Conservation (phyloP, 75 land plant genomes). For the Selaginella moellendorffii region DNA sequence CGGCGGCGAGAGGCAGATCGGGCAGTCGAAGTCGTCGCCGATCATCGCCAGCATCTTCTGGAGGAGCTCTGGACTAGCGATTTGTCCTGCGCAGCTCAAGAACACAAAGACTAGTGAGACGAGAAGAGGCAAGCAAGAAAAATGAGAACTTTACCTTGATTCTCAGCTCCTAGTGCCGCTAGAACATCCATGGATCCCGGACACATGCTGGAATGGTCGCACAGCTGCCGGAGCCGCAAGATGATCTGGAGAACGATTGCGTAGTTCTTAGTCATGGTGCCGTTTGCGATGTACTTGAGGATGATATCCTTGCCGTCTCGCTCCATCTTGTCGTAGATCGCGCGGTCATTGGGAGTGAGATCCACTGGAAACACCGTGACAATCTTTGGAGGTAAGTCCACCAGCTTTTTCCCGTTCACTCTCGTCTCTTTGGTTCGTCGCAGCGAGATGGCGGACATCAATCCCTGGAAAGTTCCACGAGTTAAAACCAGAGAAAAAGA, state of each 20-base stretch:
- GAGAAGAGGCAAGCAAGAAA: background rate
- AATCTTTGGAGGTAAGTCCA: constrained; percentile 61
- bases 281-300: constrained; percentile 28
- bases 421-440: constrained; percentile 63
- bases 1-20: constrained; percentile 84
- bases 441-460: constrained; percentile 63
- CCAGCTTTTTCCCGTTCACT: constrained; percentile 28
- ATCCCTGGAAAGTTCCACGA: constrained; percentile 38
- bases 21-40: constrained; percentile 95
- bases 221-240: constrained; percentile 66
- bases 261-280: constrained; percentile 48
- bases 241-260: constrained; percentile 60
- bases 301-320: constrained; percentile 42
- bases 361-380: constrained; percentile 50
- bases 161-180: background rate
- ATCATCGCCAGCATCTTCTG: constrained; percentile 44
- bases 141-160: background rate
- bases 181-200: constrained; percentile 31
- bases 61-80: constrained; percentile 51
- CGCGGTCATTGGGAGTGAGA: constrained; percentile 62
- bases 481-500: background rate
- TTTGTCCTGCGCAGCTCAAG: background rate
- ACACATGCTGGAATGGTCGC: constrained; percentile 46
- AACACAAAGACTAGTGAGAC: background rate
- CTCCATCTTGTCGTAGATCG: constrained; percentile 64